Conservation (phyloP, 257 asterid species). For the Eustoma russellianum region DNA sequence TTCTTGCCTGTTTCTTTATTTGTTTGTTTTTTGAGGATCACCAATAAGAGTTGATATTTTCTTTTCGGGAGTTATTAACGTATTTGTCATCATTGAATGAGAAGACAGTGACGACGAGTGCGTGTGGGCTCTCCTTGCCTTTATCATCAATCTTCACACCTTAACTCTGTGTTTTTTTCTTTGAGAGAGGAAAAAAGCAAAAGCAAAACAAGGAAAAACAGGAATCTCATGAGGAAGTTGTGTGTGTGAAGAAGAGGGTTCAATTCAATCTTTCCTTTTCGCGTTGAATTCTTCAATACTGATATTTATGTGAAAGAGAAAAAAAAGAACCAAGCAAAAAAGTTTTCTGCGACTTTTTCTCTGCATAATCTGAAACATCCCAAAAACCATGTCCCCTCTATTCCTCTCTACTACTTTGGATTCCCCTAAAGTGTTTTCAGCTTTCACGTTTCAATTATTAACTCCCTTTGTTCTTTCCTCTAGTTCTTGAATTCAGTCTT, state of each 20-base stretch:
- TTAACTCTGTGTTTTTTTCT: background rate
- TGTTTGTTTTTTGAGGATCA: no score
- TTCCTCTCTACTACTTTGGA: background rate
- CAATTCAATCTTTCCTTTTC: constrained; percentile 52
- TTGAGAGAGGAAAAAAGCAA: constrained; percentile 14
- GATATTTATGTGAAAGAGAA: background rate
- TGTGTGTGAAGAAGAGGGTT: constrained; percentile 33
- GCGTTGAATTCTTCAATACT: constrained; percentile 31
- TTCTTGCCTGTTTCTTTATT: no score
- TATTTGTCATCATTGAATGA: no score
- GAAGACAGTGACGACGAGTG: constrained; percentile 30
- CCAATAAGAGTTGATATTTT: no score
- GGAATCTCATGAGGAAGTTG: background rate
- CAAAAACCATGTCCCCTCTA: no score
- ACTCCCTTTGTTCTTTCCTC: background rate
- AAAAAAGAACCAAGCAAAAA: background rate
- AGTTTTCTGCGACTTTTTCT: background rate
- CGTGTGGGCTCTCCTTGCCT: constrained; percentile 11
- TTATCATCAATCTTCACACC: constrained; percentile 18
- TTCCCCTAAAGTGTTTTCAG: background rate
- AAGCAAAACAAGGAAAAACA: background rate
- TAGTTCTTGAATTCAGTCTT: no score
- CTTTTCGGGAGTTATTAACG: no score
- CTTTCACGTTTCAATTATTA: background rate
- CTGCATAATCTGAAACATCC: no score